Conservation (phyloP, 139 green algal genomes). For the Diplosphaera chodatii region DNA sequence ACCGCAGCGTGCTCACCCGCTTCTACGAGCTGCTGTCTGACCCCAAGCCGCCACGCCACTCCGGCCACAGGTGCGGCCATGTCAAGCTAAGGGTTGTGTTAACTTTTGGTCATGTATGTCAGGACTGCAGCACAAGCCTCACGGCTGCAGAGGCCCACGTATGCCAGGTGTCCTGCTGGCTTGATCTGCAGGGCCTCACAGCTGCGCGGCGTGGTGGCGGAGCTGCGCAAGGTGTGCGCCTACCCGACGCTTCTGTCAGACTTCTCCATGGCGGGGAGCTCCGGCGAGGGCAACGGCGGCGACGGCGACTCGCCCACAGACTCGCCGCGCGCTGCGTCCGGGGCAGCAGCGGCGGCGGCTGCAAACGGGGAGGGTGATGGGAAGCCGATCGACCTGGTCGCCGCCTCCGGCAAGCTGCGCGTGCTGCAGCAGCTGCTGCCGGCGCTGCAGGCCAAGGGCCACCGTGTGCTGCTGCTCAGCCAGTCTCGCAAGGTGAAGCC, state of each 20-base stretch:
- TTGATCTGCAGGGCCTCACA: conserved; percentile 25
- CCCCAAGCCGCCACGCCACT: conserved; percentile 36
- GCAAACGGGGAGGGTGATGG: background rate
- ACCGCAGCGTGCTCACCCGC: conserved; percentile 45
- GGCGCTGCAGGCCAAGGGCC: conserved; percentile 19
- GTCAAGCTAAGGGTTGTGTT: too few species aligned
- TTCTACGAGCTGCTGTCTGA: conserved; percentile 56
- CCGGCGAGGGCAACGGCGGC: too few species aligned
- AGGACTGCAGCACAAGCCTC: too few species aligned
- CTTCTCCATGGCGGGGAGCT: conserved; percentile 10
- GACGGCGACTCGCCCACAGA: too few species aligned
- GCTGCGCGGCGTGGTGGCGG: conserved; percentile 40
- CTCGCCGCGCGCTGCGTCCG: too few species aligned
- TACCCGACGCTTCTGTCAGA: conserved; percentile 47
- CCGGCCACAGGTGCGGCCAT: conserved; percentile 19
- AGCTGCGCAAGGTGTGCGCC: conserved; percentile 52
- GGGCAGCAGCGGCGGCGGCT: background rate
- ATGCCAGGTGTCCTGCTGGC: too few species aligned
- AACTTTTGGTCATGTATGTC: too few species aligned
- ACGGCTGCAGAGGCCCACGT: too few species aligned
- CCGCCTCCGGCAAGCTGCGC: conserved; percentile 51
- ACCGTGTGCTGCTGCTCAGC: conserved; percentile 50
- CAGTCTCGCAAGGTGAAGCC: conserved; percentile 38
- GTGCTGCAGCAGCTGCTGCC: conserved; percentile 58
- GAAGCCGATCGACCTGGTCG: conserved; percentile 3